These are phyloP conservation scores for Naganishia randhawae DNA, from an alignment of 768 basidiomycete genomes.

Conservation along the genomic window DNA sequence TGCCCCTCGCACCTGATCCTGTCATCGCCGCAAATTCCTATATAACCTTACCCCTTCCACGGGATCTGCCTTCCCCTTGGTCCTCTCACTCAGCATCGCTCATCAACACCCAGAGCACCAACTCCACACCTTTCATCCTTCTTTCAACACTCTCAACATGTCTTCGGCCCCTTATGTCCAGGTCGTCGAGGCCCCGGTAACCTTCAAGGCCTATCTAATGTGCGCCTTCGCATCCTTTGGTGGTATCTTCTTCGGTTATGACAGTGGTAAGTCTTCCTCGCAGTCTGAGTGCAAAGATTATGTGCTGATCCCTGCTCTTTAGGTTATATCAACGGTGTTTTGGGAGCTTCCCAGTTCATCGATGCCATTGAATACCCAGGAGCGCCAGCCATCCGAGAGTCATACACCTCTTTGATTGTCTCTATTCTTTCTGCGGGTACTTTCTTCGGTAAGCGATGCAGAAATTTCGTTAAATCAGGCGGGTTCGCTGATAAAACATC, in stretches of 20 bases:
- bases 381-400: constrained; percentile 28
- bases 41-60: constrained; percentile 6
- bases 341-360: constrained; percentile 24
- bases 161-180: constrained; percentile 7
- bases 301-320: background rate
- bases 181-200: constrained; percentile 52
- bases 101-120: constrained; percentile 2
- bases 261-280: constrained; percentile 29
- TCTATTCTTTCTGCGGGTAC: constrained; percentile 53
- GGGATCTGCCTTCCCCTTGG: background rate
- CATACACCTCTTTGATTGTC: constrained; percentile 49
- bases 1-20: background rate
- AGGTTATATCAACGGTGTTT: constrained; percentile 45
- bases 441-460: constrained; percentile 39
- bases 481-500: background rate
- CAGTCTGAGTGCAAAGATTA: background rate
- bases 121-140: background rate
- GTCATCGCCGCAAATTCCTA: background rate
- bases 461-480: constrained; percentile 25
- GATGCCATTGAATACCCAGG: constrained; percentile 24
- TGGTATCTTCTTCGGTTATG: constrained; percentile 49
- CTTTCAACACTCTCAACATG: background rate
- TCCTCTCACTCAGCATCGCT: background rate
- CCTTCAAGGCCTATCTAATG: constrained; percentile 49
- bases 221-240: constrained; percentile 50